Evolutionary conservation across 2,329 filamentous ascomycete genomes (phyloP), one percentile per base, ranked within the genome.

Genomic region (Curvularia lunata): DNA sequence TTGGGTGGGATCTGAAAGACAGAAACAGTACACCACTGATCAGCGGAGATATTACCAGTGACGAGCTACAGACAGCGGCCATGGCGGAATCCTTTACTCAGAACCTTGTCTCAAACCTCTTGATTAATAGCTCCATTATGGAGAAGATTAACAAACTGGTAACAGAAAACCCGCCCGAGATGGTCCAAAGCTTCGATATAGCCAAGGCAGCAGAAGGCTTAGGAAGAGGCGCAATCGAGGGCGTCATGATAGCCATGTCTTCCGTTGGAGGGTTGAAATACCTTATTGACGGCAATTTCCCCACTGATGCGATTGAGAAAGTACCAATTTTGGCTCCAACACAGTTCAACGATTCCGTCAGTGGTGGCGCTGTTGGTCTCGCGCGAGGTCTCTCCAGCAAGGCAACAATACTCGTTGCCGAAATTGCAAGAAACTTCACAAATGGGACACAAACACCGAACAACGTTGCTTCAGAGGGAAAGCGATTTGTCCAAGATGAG

Each of bases 201-300:
- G 61, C 70, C 1, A 69, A 69, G 25, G 67, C 60, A 13, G 67
- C 67, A 2, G 71, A 74, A 49, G 71, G 71, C 5, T 62, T 71
- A 12, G 71, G 65, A 8, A 61, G 71, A 46, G 71, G 71, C 7
- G 49, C 66, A 0, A 61, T 72, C 9, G 71, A 73, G 54, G 71
- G 71, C 3, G 38, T 64, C 18, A 40, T 72, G 8, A 65, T 59
- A 42, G 71, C 68, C 1, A 49, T 72, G 7, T 69, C 68, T 0
- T 64, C 63, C 27, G 63, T 65, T n/a, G 71, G 71, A 13, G 71
- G 71, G 1, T 34, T 72, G 6, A 52, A 69, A 25, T 72, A 72
- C 37, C 57, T 72, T 4, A 50, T 73, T 16, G 67, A 43, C 45
- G 71, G 71, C 4, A 60, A 72, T 19, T 63, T 71, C 18, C 58